Evolutionary conservation across 495 filamentous ascomycete genomes (phyloP), one percentile per base, ranked within the genome.

Genomic region (Aspergillus egyptiacus): DNA sequence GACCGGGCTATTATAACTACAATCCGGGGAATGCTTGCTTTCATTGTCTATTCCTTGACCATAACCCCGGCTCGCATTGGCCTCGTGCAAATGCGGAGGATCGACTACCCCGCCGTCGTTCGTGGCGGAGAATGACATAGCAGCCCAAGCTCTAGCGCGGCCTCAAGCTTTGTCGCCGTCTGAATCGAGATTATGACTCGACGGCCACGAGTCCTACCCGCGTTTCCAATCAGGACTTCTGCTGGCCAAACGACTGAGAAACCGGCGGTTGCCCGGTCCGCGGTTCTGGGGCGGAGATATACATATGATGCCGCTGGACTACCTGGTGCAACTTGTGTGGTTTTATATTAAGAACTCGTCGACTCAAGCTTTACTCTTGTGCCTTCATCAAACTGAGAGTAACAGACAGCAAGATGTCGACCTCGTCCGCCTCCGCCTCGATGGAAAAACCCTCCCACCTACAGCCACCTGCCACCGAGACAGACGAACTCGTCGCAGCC

Each of bases 71-170:
- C 25, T 22, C 3, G 18, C 2, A 45, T 34, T 45, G 42, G 42
- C 28, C 43, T 46, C 43, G 43, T 46, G 28, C 11, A 19, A 33
- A 46, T 30, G 48, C 14, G 50, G 37, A 48, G 19, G 43, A 53
- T 53, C 50, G 25, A 25, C 43, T 8, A 48, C 50, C 50, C 50
- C 49, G 49, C 43, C 27, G 32, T 20, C 20, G 13, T 27, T 32
- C 28, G 13, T 34, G 8, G 24, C 46, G 3, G n/a, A n/a, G n/a
- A n/a, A n/a, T n/a, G n/a, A n/a, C n/a, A n/a, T n/a, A n/a, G n/a
- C n/a, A n/a, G n/a, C n/a, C n/a, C n/a, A n/a, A n/a, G n/a, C n/a
- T n/a, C n/a, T n/a, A n/a, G n/a, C n/a, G n/a, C n/a, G n/a, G n/a
- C n/a, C n/a, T n/a, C n/a, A n/a, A n/a, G n/a, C n/a, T n/a, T n/a